Conservation (phyloP, 2,329 filamentous ascomycete genomes). For the Chalaropsis ovoidea region DNA sequence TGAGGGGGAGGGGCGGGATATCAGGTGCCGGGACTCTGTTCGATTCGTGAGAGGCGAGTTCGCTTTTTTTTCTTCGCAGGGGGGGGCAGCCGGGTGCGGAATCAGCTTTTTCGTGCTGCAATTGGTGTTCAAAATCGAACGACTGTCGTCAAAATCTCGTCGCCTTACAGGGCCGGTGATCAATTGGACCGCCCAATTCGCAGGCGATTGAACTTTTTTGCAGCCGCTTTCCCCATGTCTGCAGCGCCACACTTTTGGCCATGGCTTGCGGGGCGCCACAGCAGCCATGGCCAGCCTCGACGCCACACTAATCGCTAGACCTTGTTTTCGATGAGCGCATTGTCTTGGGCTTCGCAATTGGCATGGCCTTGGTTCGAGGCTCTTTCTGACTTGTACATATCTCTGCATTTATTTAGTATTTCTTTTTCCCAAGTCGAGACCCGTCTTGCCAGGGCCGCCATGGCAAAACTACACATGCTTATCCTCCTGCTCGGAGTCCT, state of each 20-base stretch:
- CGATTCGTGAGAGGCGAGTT: not conserved
- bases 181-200: not conserved
- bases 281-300: not conserved
- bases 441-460: conserved; percentile 27
- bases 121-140: not conserved
- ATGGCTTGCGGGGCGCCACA: not conserved
- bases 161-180: not conserved
- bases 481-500: conserved; percentile 33
- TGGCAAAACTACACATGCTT: conserved; percentile 36
- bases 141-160: conserved; percentile 3
- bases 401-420: conserved; percentile 7
- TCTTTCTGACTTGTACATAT: not conserved
- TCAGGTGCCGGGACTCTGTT: not conserved
- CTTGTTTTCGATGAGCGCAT: not conserved
- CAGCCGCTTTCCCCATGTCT: not conserved
- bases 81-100: not conserved
- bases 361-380: not conserved
- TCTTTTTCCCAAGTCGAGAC: not conserved
- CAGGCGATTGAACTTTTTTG: conserved; percentile 19
- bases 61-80: not conserved
- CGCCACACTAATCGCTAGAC: not conserved
- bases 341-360: not conserved
- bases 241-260: conserved; percentile 3
- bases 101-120: conserved; percentile 7
- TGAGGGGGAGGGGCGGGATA: not conserved